Evolutionary conservation across 2,329 filamentous ascomycete species (phyloP).

Genomic region (Talaromyces sp.): DNA sequence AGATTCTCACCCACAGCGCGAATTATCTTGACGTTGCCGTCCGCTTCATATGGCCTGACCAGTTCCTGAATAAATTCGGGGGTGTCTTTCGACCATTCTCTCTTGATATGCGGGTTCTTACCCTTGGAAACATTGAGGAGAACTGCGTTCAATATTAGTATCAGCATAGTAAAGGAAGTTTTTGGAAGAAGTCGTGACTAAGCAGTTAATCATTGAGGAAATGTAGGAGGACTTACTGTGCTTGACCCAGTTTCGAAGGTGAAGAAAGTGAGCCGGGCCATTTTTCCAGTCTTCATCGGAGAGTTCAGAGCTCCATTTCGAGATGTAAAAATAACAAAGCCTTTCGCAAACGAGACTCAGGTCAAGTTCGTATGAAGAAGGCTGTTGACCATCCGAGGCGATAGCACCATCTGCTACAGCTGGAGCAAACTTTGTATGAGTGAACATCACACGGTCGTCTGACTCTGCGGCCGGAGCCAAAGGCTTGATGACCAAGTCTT

Average conservation of each 20-base stretch:
- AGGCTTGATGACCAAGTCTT: background rate
- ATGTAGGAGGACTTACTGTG: background rate
- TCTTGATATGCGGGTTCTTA: slow-evolving; percentile 2
- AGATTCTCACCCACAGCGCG: slow-evolving; percentile 32
- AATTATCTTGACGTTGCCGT: background rate
- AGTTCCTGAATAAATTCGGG: background rate
- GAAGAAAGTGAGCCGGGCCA: background rate
- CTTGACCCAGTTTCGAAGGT: background rate
- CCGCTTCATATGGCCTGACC: background rate
- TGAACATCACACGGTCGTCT: slow-evolving; percentile 1
- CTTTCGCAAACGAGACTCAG: background rate
- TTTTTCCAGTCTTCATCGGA: slow-evolving; percentile 3
- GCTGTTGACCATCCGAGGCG: background rate
- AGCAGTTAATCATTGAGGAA: background rate
- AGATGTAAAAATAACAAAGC: slow-evolving; percentile 18
- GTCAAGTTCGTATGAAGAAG: background rate
- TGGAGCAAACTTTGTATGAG: background rate
- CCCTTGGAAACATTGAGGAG: background rate
- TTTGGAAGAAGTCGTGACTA: background rate
- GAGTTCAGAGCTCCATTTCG: background rate
- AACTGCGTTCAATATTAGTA: background rate
- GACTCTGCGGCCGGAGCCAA: background rate
- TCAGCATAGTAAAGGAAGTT: background rate
- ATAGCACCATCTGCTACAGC: background rate
- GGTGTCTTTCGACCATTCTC: background rate